Evolutionary conservation across 306 rosid species (phyloP).

Genomic region (Arachis stenosperma): DNA sequence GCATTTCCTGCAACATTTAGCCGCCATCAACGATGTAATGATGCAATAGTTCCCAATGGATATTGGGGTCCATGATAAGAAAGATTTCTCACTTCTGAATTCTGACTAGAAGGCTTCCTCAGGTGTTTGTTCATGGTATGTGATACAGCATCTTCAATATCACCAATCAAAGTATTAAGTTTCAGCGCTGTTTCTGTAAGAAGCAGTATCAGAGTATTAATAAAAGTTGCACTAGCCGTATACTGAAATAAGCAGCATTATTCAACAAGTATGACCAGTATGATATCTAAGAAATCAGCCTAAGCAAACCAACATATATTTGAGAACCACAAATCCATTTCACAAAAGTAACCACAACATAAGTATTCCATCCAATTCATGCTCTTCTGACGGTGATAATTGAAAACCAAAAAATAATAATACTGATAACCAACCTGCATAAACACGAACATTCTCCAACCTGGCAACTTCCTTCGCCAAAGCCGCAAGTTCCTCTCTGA

Average conservation of each 20-base stretch:
- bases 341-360: slow-evolving; percentile 5
- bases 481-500: slow-evolving; percentile 84
- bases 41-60: slow-evolving; percentile 11
- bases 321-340: slow-evolving; percentile 4
- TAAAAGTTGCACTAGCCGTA: slow-evolving; percentile 1
- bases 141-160: slow-evolving; percentile 90
- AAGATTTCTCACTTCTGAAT: slow-evolving; percentile 69
- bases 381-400: not conserved
- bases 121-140: slow-evolving; percentile 67
- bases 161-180: slow-evolving; percentile 88
- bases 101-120: slow-evolving; percentile 57
- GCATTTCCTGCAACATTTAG: slow-evolving; percentile 66
- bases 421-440: slow-evolving; percentile 62
- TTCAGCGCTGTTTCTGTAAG: slow-evolving; percentile 86
- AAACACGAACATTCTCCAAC: slow-evolving; percentile 78
- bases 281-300: slow-evolving; percentile 6
- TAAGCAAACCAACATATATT: not conserved
- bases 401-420: not conserved
- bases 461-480: slow-evolving; percentile 93
- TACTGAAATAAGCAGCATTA: no score
- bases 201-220: slow-evolving; percentile 32
- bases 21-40: slow-evolving; percentile 28
- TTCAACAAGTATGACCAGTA: not conserved
- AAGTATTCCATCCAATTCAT: slow-evolving; percentile 4
- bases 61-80: slow-evolving; percentile 31